phyloP scores from a whole-genome alignment of 164 flowering plant genomes.

The Nelumbo lutea region DNA sequence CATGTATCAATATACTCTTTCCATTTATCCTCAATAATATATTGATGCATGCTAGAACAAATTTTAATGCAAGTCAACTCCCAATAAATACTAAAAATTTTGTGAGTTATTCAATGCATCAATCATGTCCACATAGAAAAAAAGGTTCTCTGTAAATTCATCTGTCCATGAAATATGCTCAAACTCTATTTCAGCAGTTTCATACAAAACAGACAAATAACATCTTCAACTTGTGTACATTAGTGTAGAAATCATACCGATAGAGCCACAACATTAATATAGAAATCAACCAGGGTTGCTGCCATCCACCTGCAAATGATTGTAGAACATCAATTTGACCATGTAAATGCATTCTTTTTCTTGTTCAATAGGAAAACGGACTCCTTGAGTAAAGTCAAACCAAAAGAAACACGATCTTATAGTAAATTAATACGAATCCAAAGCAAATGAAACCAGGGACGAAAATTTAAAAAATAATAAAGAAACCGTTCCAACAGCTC shows the following conservation, averaged over 20 bases:
- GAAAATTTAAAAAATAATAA: too few relatives aligned
- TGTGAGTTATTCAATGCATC: too few relatives aligned
- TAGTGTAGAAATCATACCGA: slow-evolving; percentile 29
- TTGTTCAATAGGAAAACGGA: not conserved
- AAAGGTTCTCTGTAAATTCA: too few relatives aligned
- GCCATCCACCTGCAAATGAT: slow-evolving; percentile 50
- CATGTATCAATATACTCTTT: too few relatives aligned
- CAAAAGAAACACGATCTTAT: not conserved
- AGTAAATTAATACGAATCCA: too few relatives aligned
- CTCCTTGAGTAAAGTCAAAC: not conserved
- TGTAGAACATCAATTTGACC: not conserved
- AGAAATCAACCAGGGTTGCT: slow-evolving; percentile 50
- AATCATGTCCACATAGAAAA: too few relatives aligned
- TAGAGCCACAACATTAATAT: slow-evolving; percentile 32
- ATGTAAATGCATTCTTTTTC: not conserved
- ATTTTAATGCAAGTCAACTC: too few relatives aligned
- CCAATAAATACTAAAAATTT: too few relatives aligned
- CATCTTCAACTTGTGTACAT: not conserved
- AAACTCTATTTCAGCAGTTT: not conserved
- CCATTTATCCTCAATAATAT: too few relatives aligned
- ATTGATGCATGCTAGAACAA: too few relatives aligned
- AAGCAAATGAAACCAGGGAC: too few relatives aligned
- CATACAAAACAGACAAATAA: slow-evolving; percentile 3
- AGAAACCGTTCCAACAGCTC: too few relatives aligned
- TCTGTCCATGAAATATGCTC: not conserved